Evolutionary conservation across 192 early-diverging fungal species (phyloP), one percentile per base, ranked within the genome.

Genomic region (Podila epicladia): DNA sequence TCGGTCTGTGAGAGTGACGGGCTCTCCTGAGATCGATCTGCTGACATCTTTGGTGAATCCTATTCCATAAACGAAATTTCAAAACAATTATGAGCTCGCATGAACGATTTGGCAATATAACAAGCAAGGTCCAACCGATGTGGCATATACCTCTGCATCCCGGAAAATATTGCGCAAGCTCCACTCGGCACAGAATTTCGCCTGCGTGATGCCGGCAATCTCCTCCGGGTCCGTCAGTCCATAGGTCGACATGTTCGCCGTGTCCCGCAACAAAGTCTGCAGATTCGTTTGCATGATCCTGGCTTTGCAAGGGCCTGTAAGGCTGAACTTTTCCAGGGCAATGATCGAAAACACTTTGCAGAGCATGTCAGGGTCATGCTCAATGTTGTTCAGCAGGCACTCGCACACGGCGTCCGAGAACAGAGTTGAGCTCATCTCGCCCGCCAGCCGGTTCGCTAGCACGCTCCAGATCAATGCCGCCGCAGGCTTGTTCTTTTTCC

Each of bases 251-350:
- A 78, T 62, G 13, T 78, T 75, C 19, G 72, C 67, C 5, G 72
- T 71, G 2, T 72, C 62, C 28, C 41, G 17, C 49, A 85, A 55
- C 29, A 80, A 69, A 31, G 28, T 49, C 11, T 68, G 64, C 22
- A 85, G 77, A 48, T 72, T 62, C 12, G 82, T 71, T 28, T 67
- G 65, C 67, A 85, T 69, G 49, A 85, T 85, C 41, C 69, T 51
- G 20, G 82, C 64, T 49, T 83, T 73, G 38, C 75, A 84, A 29
- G 82, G 72, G 68, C 88, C 88, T 28, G 88, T 89, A 8, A 89
- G 65, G 58, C 83, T 82, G 58, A 89, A 89, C 65, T 89, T 89
- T 63, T 89, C 88, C 24, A 89, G 70, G 1, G 88, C 88, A 28
- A 89, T 72, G 31, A 89, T 75, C 13, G 87, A 77, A 74, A 87